A percentile compares a stretch with the other conserved stretches of the same genome.
phyloP scores from a whole-genome alignment of 169 alveolate genomes.

The Amoebophrya sp. region DNA sequence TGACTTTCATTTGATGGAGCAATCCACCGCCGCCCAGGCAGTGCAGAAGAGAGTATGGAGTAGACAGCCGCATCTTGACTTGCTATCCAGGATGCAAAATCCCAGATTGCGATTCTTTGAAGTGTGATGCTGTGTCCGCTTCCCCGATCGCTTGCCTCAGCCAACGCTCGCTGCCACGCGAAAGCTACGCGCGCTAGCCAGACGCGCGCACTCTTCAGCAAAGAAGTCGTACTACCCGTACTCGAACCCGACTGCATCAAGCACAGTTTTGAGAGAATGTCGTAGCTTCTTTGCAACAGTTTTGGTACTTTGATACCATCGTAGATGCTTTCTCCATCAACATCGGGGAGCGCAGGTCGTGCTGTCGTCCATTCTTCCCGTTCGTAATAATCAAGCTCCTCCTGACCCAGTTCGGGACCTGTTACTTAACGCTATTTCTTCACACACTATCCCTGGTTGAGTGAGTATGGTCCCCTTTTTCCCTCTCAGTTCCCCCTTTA shows the following conservation, averaged over 20 bases:
- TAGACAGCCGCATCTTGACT: background rate
- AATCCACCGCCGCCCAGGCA: background rate
- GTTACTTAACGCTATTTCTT: background rate
- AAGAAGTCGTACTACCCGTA: background rate
- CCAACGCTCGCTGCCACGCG: background rate
- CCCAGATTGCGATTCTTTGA: background rate
- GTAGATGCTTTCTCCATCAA: background rate
- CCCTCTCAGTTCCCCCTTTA: no score
- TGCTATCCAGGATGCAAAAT: background rate
- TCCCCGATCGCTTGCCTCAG: background rate
- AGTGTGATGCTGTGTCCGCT: background rate
- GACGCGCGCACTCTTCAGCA: background rate
- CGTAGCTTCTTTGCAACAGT: background rate
- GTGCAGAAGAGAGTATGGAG: background rate
- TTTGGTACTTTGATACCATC: background rate
- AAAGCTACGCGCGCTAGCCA: background rate
- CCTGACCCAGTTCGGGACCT: background rate
- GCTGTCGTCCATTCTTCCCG: background rate
- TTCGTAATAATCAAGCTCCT: background rate
- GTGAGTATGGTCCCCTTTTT: no score
- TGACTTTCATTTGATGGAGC: no score
- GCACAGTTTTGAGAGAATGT: background rate
- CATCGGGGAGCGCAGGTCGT: background rate
- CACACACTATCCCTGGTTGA: background rate
- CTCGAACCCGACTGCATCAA: background rate